Percentiles rank a stretch among this genome's conserved stretches.
These are phyloP conservation scores for Penium margaritaceum DNA, from an alignment of 139 green algal genomes.

Conservation along the genomic window DNA sequence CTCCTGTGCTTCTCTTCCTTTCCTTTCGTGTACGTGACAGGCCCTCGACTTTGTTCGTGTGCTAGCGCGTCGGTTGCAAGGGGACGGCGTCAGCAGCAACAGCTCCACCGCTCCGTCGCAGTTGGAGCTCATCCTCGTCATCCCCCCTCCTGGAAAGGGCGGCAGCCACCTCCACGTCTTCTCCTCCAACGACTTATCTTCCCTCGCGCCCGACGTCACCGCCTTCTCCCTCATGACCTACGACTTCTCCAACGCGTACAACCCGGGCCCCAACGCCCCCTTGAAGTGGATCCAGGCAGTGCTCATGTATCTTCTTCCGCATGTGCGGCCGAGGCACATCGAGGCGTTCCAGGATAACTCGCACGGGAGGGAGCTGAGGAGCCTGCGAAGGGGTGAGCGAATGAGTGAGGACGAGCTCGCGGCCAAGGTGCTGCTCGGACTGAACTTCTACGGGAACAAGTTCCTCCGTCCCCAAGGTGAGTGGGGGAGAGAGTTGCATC, in stretches of 20 bases:
- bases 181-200: too few species aligned
- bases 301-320: slow-evolving; percentile 10
- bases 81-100: too few species aligned
- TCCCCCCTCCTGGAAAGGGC: too few species aligned
- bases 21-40: too few species aligned
- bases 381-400: background rate
- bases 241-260: slow-evolving; percentile 36
- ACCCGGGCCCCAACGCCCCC: slow-evolving; percentile 38
- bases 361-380: slow-evolving; percentile 29
- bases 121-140: too few species aligned
- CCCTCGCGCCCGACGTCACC: too few species aligned
- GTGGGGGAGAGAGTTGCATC: too few species aligned
- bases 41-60: too few species aligned
- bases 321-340: background rate
- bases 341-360: background rate
- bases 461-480: slow-evolving; percentile 26
- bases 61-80: too few species aligned
- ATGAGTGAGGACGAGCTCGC: slow-evolving; percentile 5
- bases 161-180: too few species aligned
- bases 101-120: too few species aligned
- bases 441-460: slow-evolving; percentile 52
- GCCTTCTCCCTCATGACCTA: slow-evolving; percentile 48
- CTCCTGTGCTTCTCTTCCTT: too few species aligned
- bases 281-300: slow-evolving; percentile 31
- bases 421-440: slow-evolving; percentile 39